Evolutionary conservation across 192 early-diverging fungal species (phyloP).

Genomic region (Lobosporangium transversale): DNA sequence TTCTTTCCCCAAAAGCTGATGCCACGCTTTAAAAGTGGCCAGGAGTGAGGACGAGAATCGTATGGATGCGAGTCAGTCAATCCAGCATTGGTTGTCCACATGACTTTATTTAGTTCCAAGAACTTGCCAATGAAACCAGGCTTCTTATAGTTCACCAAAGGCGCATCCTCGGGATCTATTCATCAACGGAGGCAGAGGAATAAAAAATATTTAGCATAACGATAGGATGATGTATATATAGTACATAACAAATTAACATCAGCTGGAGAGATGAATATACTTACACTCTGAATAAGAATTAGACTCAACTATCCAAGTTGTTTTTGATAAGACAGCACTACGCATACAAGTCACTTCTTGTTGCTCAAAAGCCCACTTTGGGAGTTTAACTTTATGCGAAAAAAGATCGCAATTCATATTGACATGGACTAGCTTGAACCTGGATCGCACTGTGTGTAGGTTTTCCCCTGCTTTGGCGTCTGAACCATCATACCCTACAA

Average conservation of each 20-base stretch:
- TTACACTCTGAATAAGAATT: constrained; percentile 60
- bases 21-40: constrained; percentile 87
- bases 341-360: constrained; percentile 96
- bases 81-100: constrained; percentile 89
- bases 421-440: constrained; percentile 80
- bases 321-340: constrained; percentile 70
- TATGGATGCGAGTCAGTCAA: constrained; percentile 93
- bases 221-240: too few relatives aligned
- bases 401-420: constrained; percentile 83
- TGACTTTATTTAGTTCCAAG: constrained; percentile 86
- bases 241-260: too few relatives aligned
- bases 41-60: constrained; percentile 87
- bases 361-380: constrained; percentile 93
- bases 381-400: constrained; percentile 81
- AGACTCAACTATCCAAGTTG: constrained; percentile 84
- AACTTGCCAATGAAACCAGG: constrained; percentile 88
- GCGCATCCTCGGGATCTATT: constrained; percentile 66
- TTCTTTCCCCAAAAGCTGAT: constrained; percentile 87
- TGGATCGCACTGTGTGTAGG: constrained; percentile 69
- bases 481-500: constrained; percentile 65
- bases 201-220: constrained; percentile 13
- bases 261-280: too few relatives aligned
- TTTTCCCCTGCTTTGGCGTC: constrained; percentile 59
- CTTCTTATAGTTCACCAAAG: constrained; percentile 66
- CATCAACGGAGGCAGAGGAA: neutral